Percentiles rank a stretch among this genome's conserved stretches.
Evolutionary conservation across 345 rosid species (phyloP).

Genomic region (Linum usitatissimum): DNA sequence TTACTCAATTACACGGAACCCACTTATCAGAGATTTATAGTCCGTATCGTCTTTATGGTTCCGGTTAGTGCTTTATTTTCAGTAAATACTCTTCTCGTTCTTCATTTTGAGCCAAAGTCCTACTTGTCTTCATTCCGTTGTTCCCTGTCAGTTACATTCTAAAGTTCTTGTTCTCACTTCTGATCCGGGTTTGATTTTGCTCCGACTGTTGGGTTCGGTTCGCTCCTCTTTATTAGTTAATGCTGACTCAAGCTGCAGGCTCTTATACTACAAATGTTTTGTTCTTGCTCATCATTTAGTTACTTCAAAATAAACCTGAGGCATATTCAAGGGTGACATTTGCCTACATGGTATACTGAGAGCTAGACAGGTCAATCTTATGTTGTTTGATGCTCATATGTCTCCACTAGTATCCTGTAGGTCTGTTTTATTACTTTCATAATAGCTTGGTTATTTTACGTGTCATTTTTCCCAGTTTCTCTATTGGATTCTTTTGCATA

Average conservation of each 20-base stretch:
- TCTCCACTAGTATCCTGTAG: neutral
- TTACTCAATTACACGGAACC: slow-evolving; percentile 88
- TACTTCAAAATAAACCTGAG: neutral
- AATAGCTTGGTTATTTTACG: neutral
- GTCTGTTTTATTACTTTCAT: neutral
- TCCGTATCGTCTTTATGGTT: slow-evolving; percentile 94
- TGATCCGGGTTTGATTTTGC: neutral
- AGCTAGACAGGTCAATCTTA: neutral
- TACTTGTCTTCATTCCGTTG: neutral
- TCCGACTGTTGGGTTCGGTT: neutral
- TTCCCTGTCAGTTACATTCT: neutral
- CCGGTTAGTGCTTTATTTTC: slow-evolving; percentile 44
- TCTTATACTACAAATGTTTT: neutral
- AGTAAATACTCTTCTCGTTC: no score
- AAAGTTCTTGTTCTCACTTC: neutral
- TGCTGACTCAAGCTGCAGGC: neutral
- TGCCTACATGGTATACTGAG: neutral
- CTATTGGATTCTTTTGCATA: neutral
- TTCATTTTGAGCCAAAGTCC: no score
- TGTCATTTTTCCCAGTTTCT: neutral
- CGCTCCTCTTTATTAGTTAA: neutral
- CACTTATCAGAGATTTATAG: slow-evolving; percentile 85
- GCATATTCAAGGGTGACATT: neutral
- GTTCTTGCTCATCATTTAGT: neutral
- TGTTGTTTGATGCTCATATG: neutral